phyloP scores from a whole-genome alignment of 2,329 filamentous ascomycete species.

The Cucurbitaria berberidis region DNA sequence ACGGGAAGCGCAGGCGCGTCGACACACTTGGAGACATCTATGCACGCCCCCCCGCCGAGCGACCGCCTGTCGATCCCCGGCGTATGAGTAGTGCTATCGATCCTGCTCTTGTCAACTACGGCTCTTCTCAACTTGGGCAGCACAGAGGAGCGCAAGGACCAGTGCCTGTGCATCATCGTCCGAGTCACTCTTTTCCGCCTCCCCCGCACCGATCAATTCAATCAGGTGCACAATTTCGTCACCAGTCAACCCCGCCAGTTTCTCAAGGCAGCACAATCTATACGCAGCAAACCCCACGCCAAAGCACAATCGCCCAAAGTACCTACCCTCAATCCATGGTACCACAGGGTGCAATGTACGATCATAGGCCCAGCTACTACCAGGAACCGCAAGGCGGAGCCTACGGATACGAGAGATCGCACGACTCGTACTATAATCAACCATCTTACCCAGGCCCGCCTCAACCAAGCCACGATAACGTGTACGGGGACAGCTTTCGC shows the following conservation, averaged over 20 bases:
- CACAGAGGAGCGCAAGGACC: constrained; percentile 8
- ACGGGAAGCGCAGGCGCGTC: constrained; percentile 35
- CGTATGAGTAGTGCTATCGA: constrained; percentile 31
- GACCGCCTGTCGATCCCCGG: constrained; percentile 18
- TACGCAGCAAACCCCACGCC: constrained; percentile 14
- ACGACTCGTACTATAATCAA: constrained; percentile 29
- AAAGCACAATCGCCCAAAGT: constrained; percentile 7
- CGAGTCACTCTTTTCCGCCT: constrained; percentile 35
- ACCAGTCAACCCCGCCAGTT: constrained; percentile 33
- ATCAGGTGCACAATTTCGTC: constrained; percentile 26
- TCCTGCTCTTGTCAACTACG: constrained; percentile 25
- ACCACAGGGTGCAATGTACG: constrained; percentile 19
- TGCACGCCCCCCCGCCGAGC: constrained; percentile 24
- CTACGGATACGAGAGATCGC: constrained; percentile 26
- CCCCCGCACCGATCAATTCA: constrained; percentile 11
- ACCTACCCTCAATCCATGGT: constrained; percentile 21
- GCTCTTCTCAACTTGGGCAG: constrained; percentile 13
- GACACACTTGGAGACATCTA: constrained; percentile 35
- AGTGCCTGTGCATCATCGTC: constrained; percentile 28
- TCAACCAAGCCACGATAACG: constrained; percentile 23
- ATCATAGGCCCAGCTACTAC: constrained; percentile 34
- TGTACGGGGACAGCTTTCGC: constrained; percentile 33
- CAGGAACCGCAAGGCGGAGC: constrained; percentile 28
- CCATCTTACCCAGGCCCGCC: constrained; percentile 17
- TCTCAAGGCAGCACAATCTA: constrained; percentile 25